Conservation (phyloP, 768 basidiomycete species). For the Xerocomellus amylosporus region DNA sequence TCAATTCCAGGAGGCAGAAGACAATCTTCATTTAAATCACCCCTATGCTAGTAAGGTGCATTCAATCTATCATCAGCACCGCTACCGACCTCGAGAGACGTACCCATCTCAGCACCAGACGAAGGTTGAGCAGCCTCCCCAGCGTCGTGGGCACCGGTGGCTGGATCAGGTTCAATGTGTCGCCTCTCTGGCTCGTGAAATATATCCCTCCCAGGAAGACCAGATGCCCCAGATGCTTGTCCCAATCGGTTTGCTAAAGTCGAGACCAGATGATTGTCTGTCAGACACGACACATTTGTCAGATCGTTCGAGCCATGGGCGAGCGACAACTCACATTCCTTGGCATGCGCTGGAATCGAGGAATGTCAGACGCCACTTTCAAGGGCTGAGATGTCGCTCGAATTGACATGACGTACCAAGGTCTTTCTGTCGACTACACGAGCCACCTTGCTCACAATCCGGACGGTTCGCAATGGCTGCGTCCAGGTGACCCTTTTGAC, state of each 20-base stretch:
- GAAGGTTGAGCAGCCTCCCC: constrained; percentile 2
- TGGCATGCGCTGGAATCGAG: constrained; percentile 56
- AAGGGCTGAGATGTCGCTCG: neutral
- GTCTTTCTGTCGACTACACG: constrained; percentile 62
- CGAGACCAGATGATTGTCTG: constrained; percentile 42
- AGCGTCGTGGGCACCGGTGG: neutral
- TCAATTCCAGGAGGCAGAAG: neutral
- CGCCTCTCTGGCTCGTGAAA: constrained; percentile 1
- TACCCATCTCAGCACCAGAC: neutral
- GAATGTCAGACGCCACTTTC: constrained; percentile 8
- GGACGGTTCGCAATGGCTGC: constrained; percentile 53
- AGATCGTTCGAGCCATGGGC: neutral
- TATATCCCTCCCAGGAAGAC: neutral
- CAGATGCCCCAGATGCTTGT: constrained; percentile 3
- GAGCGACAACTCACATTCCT: constrained; percentile 57
- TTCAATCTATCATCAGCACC: constrained; percentile 1
- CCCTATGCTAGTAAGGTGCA: neutral
- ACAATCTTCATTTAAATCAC: neutral
- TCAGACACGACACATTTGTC: constrained; percentile 7
- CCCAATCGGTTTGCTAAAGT: neutral
- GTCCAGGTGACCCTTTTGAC: constrained; percentile 64
- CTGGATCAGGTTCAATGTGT: neutral
- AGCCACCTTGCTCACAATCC: constrained; percentile 64
- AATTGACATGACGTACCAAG: constrained; percentile 45
- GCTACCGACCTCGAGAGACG: neutral